phyloP scores from a whole-genome alignment of 495 filamentous ascomycete genomes.

The Amniculicola lignicola region DNA sequence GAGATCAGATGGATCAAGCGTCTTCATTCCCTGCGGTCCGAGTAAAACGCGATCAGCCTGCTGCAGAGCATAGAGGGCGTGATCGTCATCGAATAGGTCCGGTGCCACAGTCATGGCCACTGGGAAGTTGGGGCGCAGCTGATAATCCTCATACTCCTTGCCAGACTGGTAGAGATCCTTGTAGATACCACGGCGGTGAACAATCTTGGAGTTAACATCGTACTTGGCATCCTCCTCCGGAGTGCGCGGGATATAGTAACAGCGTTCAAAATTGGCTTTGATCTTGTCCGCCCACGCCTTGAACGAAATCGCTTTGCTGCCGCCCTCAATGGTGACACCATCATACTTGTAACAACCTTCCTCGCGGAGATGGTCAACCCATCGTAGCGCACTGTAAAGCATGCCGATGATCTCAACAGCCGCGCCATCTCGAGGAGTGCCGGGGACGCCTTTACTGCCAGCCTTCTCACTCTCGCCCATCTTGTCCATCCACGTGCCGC shows the following conservation, averaged over 20 bases:
- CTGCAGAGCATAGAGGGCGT: conserved; percentile 74
- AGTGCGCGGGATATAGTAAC: conserved; percentile 77
- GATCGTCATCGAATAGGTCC: conserved; percentile 72
- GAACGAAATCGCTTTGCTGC: conserved; percentile 63
- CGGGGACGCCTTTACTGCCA: conserved; percentile 89
- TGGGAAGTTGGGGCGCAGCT: conserved; percentile 88
- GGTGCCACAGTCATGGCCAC: conserved; percentile 95
- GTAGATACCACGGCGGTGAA: conserved; percentile 93
- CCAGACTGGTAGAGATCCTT: conserved; percentile 92
- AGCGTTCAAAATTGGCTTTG: conserved; percentile 81
- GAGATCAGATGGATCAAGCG: conserved; percentile 83
- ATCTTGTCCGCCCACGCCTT: conserved; percentile 76
- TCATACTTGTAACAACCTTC: conserved; percentile 65
- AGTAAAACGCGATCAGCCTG: conserved; percentile 73
- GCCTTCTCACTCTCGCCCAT: conserved; percentile 97
- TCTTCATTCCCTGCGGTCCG: conserved; percentile 92
- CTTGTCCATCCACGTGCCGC: conserved; percentile 99
- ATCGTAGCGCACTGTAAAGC: conserved; percentile 80
- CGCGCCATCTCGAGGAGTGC: conserved; percentile 92
- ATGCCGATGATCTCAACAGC: conserved; percentile 93
- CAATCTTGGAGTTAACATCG: conserved; percentile 71
- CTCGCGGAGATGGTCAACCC: conserved; percentile 66
- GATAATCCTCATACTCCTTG: conserved; percentile 96
- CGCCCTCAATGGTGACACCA: conserved; percentile 63
- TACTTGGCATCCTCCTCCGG: conserved; percentile 66